Percentiles rank a stretch among this genome's conserved stretches.
Conservation (phyloP, 495 filamentous ascomycete genomes). For the Diplogelasinospora grovesii region DNA sequence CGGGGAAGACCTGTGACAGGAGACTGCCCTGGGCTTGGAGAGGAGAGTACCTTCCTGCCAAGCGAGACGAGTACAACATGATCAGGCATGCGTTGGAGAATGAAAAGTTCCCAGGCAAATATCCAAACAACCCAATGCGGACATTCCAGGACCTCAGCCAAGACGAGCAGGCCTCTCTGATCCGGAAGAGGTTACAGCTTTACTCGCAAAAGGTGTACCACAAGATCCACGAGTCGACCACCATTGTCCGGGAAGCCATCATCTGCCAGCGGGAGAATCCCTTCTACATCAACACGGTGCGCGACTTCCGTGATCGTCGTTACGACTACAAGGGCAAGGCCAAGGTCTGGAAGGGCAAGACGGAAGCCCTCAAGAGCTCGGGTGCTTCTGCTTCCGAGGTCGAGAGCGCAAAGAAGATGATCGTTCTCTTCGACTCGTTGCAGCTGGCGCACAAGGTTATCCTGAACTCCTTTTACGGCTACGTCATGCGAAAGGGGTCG, state of each 20-base stretch:
- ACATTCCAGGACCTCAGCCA: conserved; percentile 72
- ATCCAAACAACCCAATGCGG: conserved; percentile 59
- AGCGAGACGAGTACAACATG: conserved; percentile 99
- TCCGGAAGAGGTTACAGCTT: conserved; percentile 82
- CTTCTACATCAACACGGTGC: conserved; percentile 96
- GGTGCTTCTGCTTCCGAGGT: conserved; percentile 73
- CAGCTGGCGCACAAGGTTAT: conserved; percentile 99
- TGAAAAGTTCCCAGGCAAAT: conserved; percentile 76
- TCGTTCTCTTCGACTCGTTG: conserved; percentile 88
- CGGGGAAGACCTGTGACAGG: conserved; percentile 94
- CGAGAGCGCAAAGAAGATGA: conserved; percentile 97
- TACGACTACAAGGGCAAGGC: conserved; percentile 98
- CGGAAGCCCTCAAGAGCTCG: conserved; percentile 72
- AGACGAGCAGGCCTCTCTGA: conserved; percentile 75
- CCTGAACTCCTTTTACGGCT: conserved; percentile 98
- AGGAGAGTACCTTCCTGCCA: conserved; percentile 94
- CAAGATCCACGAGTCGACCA: conserved; percentile 94
- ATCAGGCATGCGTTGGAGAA: conserved; percentile 89
- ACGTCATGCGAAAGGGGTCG: conserved; percentile 98
- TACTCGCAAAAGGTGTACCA: conserved; percentile 99
- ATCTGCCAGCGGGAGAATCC: conserved; percentile 98
- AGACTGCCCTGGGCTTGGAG: conserved; percentile 96
- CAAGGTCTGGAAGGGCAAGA: conserved; percentile 97
- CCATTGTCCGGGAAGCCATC: conserved; percentile 90
- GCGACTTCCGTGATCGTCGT: conserved; percentile 87